Conservation (phyloP, 1,284 basidiomycete genomes). For the Pseudozyma hubeiensis region DNA sequence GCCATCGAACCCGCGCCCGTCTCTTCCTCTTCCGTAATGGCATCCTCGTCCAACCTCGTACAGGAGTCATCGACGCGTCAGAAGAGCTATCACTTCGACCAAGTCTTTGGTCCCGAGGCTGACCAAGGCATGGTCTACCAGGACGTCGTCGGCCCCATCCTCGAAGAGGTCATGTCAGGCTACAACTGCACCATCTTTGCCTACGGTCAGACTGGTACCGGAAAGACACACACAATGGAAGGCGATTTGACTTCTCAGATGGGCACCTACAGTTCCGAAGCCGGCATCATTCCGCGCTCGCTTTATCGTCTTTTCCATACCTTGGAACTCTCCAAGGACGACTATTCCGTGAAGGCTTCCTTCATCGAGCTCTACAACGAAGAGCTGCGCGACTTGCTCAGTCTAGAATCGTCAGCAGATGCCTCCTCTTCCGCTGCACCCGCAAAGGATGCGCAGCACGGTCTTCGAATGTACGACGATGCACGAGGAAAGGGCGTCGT, state of each 20-base stretch:
- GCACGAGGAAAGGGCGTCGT: slow-evolving; percentile 78
- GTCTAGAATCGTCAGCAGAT: slow-evolving; percentile 67
- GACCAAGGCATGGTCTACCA: slow-evolving; percentile 95
- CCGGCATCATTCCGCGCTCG: slow-evolving; percentile 97
- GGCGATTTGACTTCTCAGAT: slow-evolving; percentile 71
- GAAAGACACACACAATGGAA: slow-evolving; percentile 83
- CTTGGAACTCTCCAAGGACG: slow-evolving; percentile 77
- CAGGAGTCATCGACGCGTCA: slow-evolving; percentile 48
- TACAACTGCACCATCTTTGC: slow-evolving; percentile 99
- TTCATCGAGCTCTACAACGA: slow-evolving; percentile 99
- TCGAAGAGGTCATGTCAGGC: slow-evolving; percentile 90
- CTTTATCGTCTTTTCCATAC: slow-evolving; percentile 91
- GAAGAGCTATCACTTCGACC: slow-evolving; percentile 66
- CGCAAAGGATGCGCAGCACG: slow-evolving; percentile 26
- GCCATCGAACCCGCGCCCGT: slow-evolving; percentile 53
- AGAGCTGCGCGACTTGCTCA: slow-evolving; percentile 79
- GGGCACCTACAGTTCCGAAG: slow-evolving; percentile 86
- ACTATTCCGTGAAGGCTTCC: slow-evolving; percentile 93
- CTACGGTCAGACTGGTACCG: slow-evolving; percentile 98
- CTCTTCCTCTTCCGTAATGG: slow-evolving; percentile 39
- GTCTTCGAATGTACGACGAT: slow-evolving; percentile 84
- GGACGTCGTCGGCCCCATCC: slow-evolving; percentile 90
- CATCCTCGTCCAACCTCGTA: slow-evolving; percentile 34
- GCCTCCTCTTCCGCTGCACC: slow-evolving; percentile 6
- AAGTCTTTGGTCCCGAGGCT: slow-evolving; percentile 91